phyloP scores from a whole-genome alignment of 2,329 filamentous ascomycete species.

The Fusarium lateritium region DNA sequence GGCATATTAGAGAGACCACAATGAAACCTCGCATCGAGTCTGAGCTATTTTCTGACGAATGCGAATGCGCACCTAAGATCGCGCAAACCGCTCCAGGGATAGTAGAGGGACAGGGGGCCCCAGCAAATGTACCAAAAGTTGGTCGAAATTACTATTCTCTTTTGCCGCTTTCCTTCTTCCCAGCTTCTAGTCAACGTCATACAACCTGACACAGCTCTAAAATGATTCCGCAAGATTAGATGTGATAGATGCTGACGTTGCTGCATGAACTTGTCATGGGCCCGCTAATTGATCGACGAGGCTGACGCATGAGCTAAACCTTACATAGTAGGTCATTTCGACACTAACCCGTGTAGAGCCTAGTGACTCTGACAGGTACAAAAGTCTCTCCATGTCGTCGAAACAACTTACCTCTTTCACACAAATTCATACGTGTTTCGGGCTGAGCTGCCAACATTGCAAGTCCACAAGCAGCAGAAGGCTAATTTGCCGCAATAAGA shows the following conservation, averaged over 20 bases:
- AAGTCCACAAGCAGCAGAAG: not conserved
- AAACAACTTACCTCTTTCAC: slow-evolving; percentile 9
- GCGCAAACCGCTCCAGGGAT: no score
- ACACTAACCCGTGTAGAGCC: not conserved
- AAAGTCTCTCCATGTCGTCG: not conserved
- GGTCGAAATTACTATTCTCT: no score
- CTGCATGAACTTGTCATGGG: no score
- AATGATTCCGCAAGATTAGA: no score
- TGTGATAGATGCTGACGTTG: no score
- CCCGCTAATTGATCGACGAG: not conserved
- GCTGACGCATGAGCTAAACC: slow-evolving; percentile 4
- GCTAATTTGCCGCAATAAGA: not conserved
- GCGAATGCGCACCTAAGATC: not conserved
- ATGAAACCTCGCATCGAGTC: not conserved
- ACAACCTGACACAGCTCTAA: not conserved
- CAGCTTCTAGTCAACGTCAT: not conserved
- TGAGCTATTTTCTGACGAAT: not conserved
- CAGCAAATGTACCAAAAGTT: not conserved
- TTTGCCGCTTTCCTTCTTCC: no score
- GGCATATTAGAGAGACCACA: not conserved
- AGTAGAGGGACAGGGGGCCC: not conserved
- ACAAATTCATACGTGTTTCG: not conserved
- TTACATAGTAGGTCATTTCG: slow-evolving; percentile 6
- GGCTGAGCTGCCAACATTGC: not conserved
- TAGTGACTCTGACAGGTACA: not conserved